Conservation (phyloP, 1,284 basidiomycete species). For the Chondrostereum purpureum region DNA sequence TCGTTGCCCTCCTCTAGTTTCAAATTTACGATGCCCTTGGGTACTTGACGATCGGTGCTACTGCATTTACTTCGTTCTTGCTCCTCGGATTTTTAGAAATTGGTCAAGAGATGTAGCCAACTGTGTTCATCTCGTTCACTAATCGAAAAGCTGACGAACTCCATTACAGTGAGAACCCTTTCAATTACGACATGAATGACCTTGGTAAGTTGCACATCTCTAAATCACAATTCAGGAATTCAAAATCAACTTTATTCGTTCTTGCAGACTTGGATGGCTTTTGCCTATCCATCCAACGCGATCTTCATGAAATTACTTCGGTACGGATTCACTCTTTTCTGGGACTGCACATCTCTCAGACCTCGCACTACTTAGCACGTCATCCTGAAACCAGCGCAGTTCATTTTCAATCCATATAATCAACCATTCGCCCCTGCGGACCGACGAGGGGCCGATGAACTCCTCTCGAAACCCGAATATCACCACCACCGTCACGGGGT, state of each 20-base stretch:
- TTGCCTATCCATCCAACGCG: conserved; percentile 54
- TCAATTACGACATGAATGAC: conserved; percentile 65
- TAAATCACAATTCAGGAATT: too few species aligned
- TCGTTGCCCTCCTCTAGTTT: too few species aligned
- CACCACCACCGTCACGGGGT: conserved; percentile 1
- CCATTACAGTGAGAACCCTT: conserved; percentile 52
- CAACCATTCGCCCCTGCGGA: conserved; percentile 64
- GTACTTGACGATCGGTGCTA: conserved; percentile 54
- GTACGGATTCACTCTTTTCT: conserved; percentile 26
- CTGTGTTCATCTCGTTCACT: not conserved
- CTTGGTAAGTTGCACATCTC: conserved; percentile 25
- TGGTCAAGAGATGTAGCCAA: conserved; percentile 53
- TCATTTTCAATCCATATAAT: conserved; percentile 49
- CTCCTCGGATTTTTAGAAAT: conserved; percentile 67
- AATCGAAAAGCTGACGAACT: not conserved
- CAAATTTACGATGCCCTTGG: conserved; percentile 47
- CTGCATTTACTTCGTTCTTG: conserved; percentile 55
- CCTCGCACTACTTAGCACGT: conserved; percentile 35
- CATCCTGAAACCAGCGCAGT: conserved; percentile 40
- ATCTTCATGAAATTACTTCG: conserved; percentile 61
- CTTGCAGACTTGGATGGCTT: conserved; percentile 50
- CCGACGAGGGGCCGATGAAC: conserved; percentile 47
- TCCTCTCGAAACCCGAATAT: conserved; percentile 32
- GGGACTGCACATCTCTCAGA: not conserved
- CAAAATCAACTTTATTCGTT: not conserved